Base-by-base conservation (phyloP, 208 protist genomes). In the Wallacemonas sp. region DNA sequence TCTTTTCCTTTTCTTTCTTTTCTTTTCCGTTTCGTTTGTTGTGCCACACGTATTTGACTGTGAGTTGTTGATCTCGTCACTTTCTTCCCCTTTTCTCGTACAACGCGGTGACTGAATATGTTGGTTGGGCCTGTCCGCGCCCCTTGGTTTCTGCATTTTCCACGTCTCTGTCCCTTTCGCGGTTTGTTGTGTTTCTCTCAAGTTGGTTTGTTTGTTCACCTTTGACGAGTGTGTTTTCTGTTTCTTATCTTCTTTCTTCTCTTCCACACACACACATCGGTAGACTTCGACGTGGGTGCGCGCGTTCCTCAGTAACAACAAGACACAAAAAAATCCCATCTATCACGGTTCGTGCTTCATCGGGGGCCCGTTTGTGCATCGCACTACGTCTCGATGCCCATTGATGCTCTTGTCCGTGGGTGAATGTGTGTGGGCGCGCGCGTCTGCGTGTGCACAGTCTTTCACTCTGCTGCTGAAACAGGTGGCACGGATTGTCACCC, bases 161-260 rank as follows among this genome's bases (percentile, higher is more conserved):
- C 13, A 39, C 52, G 33, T 61, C 50, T 48, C 26, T 63, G n/a
- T 52, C 24, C 36, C 39, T 46, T 53, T 37, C 21, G n/a, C 48
- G 13, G 52, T 50, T 41, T 41, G 60, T 63, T 24, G 10, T 79
- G 8, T 59, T 29, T 70, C 52, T 57, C 39, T 68, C 54, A 37
- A 39, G 34, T 42, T 70, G 52, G 42, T 62, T 67, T 67, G 26
- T 34, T 30, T 33, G 39, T 53, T 8, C 53, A 8, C 57, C 48
- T 62, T 27, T 42, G n/a, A 33, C 41, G 32, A 27, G 8, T 41
- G 13, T 41, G 29, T 59, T 41, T 41, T 36, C 19, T 59, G 37
- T 59, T 33, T 39, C 17, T 8, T 22, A 10, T 8, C 24, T 8
- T 50, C 24, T 50, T 22, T 50, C 44, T 50, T 50, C 19, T 21